These are phyloP conservation scores for Aspergillaceae sp. DNA, from an alignment of 2,329 filamentous ascomycete species.

Conservation along the genomic window DNA sequence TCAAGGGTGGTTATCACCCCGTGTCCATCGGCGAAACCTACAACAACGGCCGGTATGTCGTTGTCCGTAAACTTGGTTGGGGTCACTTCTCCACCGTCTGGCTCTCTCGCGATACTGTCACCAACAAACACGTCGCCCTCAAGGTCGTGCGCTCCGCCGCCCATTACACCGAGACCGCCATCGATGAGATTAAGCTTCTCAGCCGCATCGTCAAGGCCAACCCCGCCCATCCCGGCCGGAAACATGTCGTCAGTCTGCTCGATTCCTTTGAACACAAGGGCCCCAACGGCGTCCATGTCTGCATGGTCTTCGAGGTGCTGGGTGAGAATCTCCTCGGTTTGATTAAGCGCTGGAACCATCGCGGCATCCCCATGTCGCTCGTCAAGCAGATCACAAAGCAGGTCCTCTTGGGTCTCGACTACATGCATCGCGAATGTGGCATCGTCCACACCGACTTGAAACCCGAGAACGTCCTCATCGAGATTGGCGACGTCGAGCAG, in stretches of 20 bases:
- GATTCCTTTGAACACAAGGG: constrained; percentile 98
- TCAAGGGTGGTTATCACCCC: constrained; percentile 96
- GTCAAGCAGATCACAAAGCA: constrained; percentile 99
- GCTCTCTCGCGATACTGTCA: constrained; percentile 72
- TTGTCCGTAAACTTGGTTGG: constrained; percentile 44
- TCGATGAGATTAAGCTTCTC: constrained; percentile 97
- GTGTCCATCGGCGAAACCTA: constrained; percentile 92
- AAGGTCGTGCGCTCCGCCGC: constrained; percentile 97
- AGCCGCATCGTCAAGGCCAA: constrained; percentile 96
- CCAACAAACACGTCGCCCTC: constrained; percentile 87
- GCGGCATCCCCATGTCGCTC: constrained; percentile 89
- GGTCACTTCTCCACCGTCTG: constrained; percentile 98
- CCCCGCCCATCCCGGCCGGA: constrained; percentile 83
- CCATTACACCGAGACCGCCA: constrained; percentile 96
- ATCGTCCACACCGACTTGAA: constrained; percentile 98
- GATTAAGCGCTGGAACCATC: constrained; percentile 98
- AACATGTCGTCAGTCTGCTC: constrained; percentile 89
- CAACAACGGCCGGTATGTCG: constrained; percentile 57
- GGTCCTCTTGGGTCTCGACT: constrained; percentile 88
- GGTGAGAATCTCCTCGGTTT: constrained; percentile 90
- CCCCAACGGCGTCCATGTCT: constrained; percentile 91
- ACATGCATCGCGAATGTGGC: constrained; percentile 92
- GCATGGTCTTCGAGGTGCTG: constrained; percentile 98
- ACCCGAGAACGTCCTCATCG: constrained; percentile 95
- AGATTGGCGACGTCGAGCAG: constrained; percentile 97